Base-by-base conservation (phyloP, 306 rosid genomes). In the Glycine latifolia region DNA sequence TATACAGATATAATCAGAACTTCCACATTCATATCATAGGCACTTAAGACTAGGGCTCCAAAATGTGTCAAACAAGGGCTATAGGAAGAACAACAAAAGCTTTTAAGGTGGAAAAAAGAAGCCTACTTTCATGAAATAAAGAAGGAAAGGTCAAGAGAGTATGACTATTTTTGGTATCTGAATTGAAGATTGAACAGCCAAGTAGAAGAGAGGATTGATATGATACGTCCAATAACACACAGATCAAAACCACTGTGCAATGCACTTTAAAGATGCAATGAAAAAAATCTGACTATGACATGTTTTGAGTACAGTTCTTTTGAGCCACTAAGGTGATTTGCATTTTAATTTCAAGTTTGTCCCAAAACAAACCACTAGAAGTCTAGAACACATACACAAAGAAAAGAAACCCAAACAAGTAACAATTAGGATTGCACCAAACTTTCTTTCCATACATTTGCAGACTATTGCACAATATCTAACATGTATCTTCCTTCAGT, bases 361-460 rank as follows among this genome's bases (percentile, higher is more conserved):
- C 31, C 31, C 31, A 26, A 26, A 26, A 26, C 41, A 37, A 37
- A 37, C 41, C 41, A 37, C 41, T 37, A 37, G 41, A 37, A 37
- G 5, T 78, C 14, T 26, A 31, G 9, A 31, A 61, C n/a, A 16
- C 60, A 53, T 10, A 17, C 75, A 54, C 46, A 54, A 37, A 16
- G 63, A 43, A 54, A 54, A 43, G 63, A 71, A 71, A 71, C 49
- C 35, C 16, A n/a, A 53, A 53, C 11, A 82, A 75, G 61, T 35
- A 75, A 16, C 3, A 58, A 9, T 67, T 56, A 76, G 17, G 33
- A 43, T 54, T 46, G 66, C 0, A 49, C 33, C 56, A 33, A 75
- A 33, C 39, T 58, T 20, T 46, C 76, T 44, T 41, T 41, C 58
- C 17, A 14, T 65, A 52, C 20, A 81, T 49, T 55, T 35, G 63